A percentile compares a stretch with the other conserved stretches of the same genome.
These are phyloP conservation scores for Boechera stricta DNA, from an alignment of 345 rosid species.

Conservation along the genomic window DNA sequence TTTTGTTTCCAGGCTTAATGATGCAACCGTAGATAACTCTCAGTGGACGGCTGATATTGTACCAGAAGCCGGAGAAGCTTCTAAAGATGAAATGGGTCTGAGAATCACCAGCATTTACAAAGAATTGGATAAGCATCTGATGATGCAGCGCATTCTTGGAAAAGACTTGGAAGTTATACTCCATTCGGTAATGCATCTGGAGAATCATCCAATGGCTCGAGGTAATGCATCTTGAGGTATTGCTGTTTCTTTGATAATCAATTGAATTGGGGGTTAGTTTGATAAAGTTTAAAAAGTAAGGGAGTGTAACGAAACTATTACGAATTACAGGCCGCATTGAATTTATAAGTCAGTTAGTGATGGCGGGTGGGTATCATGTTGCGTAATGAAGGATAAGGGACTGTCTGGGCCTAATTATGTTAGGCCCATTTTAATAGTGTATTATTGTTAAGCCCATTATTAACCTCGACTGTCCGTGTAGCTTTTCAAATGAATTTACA, in stretches of 20 bases:
- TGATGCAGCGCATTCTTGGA: neutral
- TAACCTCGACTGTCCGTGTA: neutral
- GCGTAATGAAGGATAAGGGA: no score
- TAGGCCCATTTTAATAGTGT: neutral
- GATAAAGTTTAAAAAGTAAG: neutral
- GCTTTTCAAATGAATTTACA: neutral
- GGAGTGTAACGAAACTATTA: conserved; percentile 13
- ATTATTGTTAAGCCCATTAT: neutral
- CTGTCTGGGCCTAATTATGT: neutral
- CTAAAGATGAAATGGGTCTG: conserved; percentile 24
- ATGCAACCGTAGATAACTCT: conserved; percentile 7
- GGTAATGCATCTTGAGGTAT: neutral
- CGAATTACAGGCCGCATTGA: neutral
- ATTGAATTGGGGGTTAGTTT: neutral
- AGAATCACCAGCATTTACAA: conserved; percentile 6
- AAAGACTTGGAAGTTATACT: conserved; percentile 31
- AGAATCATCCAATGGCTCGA: conserved; percentile 33
- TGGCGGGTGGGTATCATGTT: neutral
- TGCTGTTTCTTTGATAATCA: neutral
- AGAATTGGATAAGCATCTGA: conserved; percentile 20
- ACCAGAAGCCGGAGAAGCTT: conserved; percentile 10
- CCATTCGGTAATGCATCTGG: conserved; percentile 29
- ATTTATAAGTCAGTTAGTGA: neutral
- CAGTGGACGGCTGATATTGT: conserved; percentile 26
- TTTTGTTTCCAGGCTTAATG: conserved; percentile 4